phyloP scores from a whole-genome alignment of 1,284 basidiomycete genomes.

The Trametes polyzona region DNA sequence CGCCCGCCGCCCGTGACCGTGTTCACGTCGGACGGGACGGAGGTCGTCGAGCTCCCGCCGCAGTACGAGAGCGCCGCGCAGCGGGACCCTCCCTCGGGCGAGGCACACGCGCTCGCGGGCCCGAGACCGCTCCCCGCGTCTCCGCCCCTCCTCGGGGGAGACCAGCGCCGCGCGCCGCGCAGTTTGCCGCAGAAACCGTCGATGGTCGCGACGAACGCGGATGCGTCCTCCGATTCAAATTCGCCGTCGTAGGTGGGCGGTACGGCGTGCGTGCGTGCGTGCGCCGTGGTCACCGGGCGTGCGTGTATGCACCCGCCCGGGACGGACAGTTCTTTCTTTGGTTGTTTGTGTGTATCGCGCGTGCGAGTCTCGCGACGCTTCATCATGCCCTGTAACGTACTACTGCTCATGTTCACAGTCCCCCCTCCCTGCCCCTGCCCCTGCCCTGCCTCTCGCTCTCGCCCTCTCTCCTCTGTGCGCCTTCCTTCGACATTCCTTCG shows the following conservation, averaged over 20 bases:
- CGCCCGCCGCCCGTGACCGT: slow-evolving; percentile 56
- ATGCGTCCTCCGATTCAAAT: neutral
- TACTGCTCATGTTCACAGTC: too few relatives aligned
- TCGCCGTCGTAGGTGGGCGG: neutral
- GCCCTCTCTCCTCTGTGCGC: neutral
- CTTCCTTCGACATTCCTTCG: too few relatives aligned
- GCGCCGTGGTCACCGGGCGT: neutral
- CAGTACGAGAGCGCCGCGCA: slow-evolving; percentile 39
- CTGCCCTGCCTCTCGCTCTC: neutral
- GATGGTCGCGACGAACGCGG: slow-evolving; percentile 8
- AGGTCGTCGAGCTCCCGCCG: slow-evolving; percentile 62
- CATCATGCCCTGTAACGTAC: slow-evolving; percentile 4
- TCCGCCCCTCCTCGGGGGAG: slow-evolving; percentile 1
- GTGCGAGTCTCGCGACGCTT: neutral
- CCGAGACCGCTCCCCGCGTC: slow-evolving; percentile 2
- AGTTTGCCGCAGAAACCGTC: slow-evolving; percentile 10
- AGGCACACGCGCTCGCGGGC: too few relatives aligned
- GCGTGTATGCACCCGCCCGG: neutral
- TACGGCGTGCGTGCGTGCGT: neutral
- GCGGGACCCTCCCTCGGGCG: too few relatives aligned
- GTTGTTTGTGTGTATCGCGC: neutral
- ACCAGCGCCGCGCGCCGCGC: slow-evolving; percentile 16
- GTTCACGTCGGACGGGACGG: slow-evolving; percentile 54
- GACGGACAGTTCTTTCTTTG: neutral
- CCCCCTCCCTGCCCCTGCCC: neutral